Base-by-base conservation (phyloP, 805 yeast species). In the Starmerella sp. region DNA sequence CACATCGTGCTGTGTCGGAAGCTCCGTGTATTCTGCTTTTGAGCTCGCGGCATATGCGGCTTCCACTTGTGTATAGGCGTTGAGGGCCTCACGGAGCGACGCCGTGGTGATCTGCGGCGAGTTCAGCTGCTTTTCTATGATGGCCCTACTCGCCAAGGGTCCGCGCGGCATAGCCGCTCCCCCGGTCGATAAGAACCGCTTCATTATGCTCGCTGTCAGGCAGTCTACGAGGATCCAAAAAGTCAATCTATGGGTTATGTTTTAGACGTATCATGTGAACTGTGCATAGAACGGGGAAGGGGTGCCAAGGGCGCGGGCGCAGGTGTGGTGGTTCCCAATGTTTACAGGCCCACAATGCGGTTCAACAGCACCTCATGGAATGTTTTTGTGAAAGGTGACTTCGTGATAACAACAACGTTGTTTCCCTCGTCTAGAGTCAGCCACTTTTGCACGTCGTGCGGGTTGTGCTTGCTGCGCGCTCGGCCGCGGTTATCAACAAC, bases 401-500 rank as follows among this genome's bases (percentile, higher is more conserved):
- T 60, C 0, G 41, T 39, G 34, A 60, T 53, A 1, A 64, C 60
- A 2, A 37, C 42, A 22, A 64, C 66, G 22, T 54, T 31, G 54
- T 64, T 64, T 32, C 67, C 67, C 35, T 54, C 53, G 46, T 55
- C 61, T 29, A 36, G 17, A n/a, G 64, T 61, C 41, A 63, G 58
- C 67, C 67, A 64, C 42, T 58, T 54, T 30, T 61, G 65, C 38
- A 53, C 53, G 54, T 64, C 66, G 45, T 60, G 62, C 10, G 59
- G 59, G 34, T 55, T 58, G 38, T 62, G 22, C 29, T 52, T 56
- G 29, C 35, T 17, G 22, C 56, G 52, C 28, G 65, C 62, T 15
- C 71, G 57, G 31, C 67, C 66, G 41, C 76, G 65, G 11, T 61
- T 56, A 46, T 72, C 76, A 8, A 63, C 59, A 3, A 71, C 62